Conservation (phyloP, 768 basidiomycete genomes). For the Suillus subluteus region DNA sequence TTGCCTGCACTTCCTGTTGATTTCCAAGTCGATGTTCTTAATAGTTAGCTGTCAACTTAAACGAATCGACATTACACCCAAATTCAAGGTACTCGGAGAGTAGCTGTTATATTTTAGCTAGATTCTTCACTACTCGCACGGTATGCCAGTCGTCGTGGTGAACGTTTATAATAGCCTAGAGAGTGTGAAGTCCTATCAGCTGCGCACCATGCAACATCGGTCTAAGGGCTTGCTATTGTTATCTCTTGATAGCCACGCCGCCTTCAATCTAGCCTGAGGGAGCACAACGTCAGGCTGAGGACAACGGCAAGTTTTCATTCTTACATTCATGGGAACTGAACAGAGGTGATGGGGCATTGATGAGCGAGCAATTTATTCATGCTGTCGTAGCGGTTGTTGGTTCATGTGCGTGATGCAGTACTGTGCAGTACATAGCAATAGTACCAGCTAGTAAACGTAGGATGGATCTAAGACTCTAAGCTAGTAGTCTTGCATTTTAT, state of each 20-base stretch:
- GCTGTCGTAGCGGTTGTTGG: background rate
- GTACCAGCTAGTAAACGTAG: too few relatives aligned
- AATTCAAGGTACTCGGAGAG: background rate
- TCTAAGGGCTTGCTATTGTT: background rate
- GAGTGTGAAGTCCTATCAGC: background rate
- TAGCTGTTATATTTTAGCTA: background rate
- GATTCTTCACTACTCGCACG: background rate
- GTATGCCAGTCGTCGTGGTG: conserved; percentile 2
- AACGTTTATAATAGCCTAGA: background rate
- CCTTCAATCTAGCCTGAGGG: background rate
- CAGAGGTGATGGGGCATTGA: too few relatives aligned
- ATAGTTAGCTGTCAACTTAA: background rate
- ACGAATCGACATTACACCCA: background rate
- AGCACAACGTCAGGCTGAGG: background rate
- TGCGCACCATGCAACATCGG: background rate
- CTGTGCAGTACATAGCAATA: too few relatives aligned
- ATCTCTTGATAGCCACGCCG: background rate
- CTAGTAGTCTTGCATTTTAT: too few relatives aligned
- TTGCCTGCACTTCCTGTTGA: background rate
- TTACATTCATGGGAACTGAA: too few relatives aligned
- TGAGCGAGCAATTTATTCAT: background rate
- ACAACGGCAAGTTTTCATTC: background rate
- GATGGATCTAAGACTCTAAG: too few relatives aligned
- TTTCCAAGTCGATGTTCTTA: background rate
- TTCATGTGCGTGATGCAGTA: background rate